Base-by-base conservation (phyloP, 441 rosid genomes). In the Populus tomentosa region DNA sequence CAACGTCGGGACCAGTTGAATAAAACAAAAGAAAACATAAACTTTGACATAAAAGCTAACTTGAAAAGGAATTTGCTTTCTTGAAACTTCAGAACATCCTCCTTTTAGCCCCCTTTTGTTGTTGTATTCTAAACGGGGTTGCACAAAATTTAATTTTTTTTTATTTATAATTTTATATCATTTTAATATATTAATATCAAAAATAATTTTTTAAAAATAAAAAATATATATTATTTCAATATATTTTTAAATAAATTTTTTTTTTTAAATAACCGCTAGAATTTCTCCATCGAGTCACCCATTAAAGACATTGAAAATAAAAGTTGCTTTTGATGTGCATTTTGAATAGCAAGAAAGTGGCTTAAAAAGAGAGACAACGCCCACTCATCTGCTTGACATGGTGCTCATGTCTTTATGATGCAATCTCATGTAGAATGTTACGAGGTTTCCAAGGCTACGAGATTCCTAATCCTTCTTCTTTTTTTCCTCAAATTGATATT, bases 221-320 rank as follows among this genome's bases (percentile, higher is more conserved):
- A 33, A 33, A 1, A 6, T 32, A 6, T 33, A 33, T 33, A 33
- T 33, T 33, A 33, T 33, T 33, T 33, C 0, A 33, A 33, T 33
- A 33, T 33, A 6, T 33, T 33, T 6, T 33, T 0, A 6, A 6
- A 33, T 33, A 5, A 33, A n/a, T n/a, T n/a, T n/a, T n/a, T n/a
- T n/a, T n/a, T n/a, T n/a, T n/a, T n/a, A n/a, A n/a, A n/a, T n/a
- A 28, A 2, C 30, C 3, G 30, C 3, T 2, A 28, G 0, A 28
- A 28, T 28, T 28, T 0, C 3, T 28, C 30, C 30, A 2, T 28
- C 0, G 3, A 28, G 3, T 0, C 30, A 28, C 30, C 30, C 30
- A 30, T 32, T 32, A 46, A 46, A 35, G 28, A 1, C 3, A 56
- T 53, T 18, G 35, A 71, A 30, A 16, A 7, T 8, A 66, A 64